Evolutionary conservation across 176 grass and related monocot genomes (phyloP), one percentile per base, ranked within the genome.

Genomic region (Themeda triandra): DNA sequence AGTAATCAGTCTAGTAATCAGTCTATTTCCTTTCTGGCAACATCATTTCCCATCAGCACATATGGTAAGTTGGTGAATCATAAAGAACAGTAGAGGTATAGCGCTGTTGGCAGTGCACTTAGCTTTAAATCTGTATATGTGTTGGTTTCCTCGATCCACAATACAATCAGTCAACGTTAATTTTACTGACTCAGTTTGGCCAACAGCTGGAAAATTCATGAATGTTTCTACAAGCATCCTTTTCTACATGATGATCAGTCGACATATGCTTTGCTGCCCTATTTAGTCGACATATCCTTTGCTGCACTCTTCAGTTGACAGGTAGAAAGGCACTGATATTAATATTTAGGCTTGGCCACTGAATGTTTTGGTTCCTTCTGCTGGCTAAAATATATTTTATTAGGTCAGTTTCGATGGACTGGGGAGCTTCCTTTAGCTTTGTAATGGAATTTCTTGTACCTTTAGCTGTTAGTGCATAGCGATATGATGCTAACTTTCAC

Each of bases 391-490:
- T 32, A 77, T 82, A 82, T 77, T 56, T 71, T 77, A 36, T 75
- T 62, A 63, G 41, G 28, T 67, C 63, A 69, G 29, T 51, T 80
- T 84, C 28, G 32, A 58, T 83, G 66, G 65, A 64, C 83, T 28
- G 46, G 18, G 33, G 42, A 36, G 64, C 42, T 78, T 71, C 23
- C 44, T 82, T 90, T 82, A 72, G 10, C 72, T 81, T 76, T 71
- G 25, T 76, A 44, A 71, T 33, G 65, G 46, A 36, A 75, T 39
- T 78, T 86, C 3, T 74, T 74, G 28, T 62, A 37, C 36, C 36
- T 85, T 85, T 60, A 76, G 19, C 23, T 81, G 30, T 53, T 63
- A 69, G 62, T 85, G 77, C 63, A 76, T 79, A 25, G 58, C 58
- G 54, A n/a, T 60, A 69, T 48, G 66, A 58, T 66, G 45, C 44